Base-by-base conservation (phyloP, 2,329 filamentous ascomycete species). In the Dendryphion nanum region DNA sequence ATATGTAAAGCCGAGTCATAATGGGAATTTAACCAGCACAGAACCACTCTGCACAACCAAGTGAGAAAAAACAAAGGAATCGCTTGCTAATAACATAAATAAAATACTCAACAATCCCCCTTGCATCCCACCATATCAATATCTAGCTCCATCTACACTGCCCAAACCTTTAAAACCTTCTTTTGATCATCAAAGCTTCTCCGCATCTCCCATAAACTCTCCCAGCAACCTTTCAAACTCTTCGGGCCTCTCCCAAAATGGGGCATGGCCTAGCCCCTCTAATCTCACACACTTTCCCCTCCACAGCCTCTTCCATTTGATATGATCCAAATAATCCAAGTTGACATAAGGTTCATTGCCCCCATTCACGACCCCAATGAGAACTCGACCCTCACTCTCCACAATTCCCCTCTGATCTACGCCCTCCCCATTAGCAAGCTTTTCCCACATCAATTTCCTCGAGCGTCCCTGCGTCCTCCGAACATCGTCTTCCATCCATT, bases 311-410 rank as follows among this genome's bases (percentile, higher is more conserved):
- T 35, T 48, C 48, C 51, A 63, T 28, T 42, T 38, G 8, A 63
- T 45, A 15, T 16, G 42, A 18, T 61, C 52, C 21, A 63, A n/a
- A 38, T 57, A 65, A 4, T 56, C 58, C 24, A 65, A 28, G 29
- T 60, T 50, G 5, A 65, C 47, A 39, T 51, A 63, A 23, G 53
- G 57, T 31, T 63, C 60, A 2, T 49, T 44, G 3, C 20, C 47
- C 1, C 60, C 59, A 41, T 63, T 62, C 6, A 63, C 50, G 4
- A 64, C 59, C 5, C 47, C 58, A 18, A 55, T 26, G 8, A 50
- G 26, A 31, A 55, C 48, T 14, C 50, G 47, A 5, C 33, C 48
- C 18, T 37, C 38, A 39, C 47, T 43, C 33, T 44, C 44, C 15
- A 61, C 50, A 3, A 54, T 35, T 12, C 37, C 40, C 34, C 43